Base-by-base conservation (phyloP, 441 rosid genomes). In the Geranium incanum region DNA sequence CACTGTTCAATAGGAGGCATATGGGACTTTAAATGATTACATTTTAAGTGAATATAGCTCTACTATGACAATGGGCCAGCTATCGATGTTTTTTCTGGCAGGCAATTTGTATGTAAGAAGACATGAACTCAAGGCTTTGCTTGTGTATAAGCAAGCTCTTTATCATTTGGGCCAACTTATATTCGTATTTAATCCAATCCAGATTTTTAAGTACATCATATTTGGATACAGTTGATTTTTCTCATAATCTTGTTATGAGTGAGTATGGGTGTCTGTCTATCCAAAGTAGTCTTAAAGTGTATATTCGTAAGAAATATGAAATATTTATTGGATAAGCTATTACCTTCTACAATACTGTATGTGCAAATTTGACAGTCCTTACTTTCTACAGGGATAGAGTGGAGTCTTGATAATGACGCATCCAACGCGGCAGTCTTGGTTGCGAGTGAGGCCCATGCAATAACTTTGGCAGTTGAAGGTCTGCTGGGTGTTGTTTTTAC, bases 381-480 rank as follows among this genome's bases (percentile, higher is more conserved):
- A 23, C 59, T 70, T 72, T 63, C 62, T 84, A 80, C 88, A 95
- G 99, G 99, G 71, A 81, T 93, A 79, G 99, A 96, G 80, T 96
- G 99, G 99, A 96, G 88, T 74, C 97, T 96, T 74, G 98, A 96
- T 77, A 89, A 93, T 81, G 99, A 96, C 83, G 98, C 97, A 74
- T 88, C 99, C 71, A 96, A 90, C 82, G 89, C 97, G 75, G 90
- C 99, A 43, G 99, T 96, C 77, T 81, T 96, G 79, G 97, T 91
- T 86, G 99, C 98, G 16, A 93, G 98, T 82, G 99, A 96, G 85
- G 99, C 98, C 70, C 98, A 96, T 84, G 95, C 98, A 75, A 87
- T 96, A 76, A 89, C 91, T 72, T 81, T 96, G 88, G 98, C 99
- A 78, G 89, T 91, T 83, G 98, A 96, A 86, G 99, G 99, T 72